Conservation (phyloP, 768 basidiomycete species). For the Rhodosporidiobolus sp. region DNA sequence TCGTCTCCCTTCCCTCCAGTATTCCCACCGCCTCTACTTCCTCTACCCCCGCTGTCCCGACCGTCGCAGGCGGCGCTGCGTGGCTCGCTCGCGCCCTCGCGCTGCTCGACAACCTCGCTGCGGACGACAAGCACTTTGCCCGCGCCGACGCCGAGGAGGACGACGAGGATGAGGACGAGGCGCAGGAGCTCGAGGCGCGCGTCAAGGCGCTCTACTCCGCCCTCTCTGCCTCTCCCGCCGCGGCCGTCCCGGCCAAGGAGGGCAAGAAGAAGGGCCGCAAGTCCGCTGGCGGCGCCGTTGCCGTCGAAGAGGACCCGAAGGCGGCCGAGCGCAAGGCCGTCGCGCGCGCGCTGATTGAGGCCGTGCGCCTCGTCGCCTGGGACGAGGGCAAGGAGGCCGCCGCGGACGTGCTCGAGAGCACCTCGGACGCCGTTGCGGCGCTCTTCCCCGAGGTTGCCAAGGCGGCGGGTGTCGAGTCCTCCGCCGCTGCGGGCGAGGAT, state of each 20-base stretch:
- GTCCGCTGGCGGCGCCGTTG: not conserved
- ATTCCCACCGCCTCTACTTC: not conserved
- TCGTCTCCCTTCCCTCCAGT: constrained; percentile 53
- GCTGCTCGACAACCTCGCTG: constrained; percentile 36
- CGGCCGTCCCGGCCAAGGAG: not conserved
- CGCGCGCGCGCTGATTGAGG: constrained; percentile 34
- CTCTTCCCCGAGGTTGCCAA: constrained; percentile 52
- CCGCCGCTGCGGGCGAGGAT: constrained; percentile 9
- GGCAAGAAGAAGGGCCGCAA: constrained; percentile 8
- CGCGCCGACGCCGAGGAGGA: constrained; percentile 17
- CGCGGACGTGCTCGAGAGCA: constrained; percentile 63
- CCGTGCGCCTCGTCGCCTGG: constrained; percentile 68
- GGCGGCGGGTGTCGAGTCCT: no score
- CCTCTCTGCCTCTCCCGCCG: not conserved
- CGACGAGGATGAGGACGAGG: constrained; percentile 46
- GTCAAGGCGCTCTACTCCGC: constrained; percentile 40
- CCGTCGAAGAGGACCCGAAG: not conserved
- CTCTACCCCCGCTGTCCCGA: not conserved
- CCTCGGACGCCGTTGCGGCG: constrained; percentile 57
- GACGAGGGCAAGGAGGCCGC: constrained; percentile 62
- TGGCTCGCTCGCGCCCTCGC: constrained; percentile 37
- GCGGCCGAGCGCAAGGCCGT: constrained; percentile 7
- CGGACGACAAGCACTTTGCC: constrained; percentile 39
- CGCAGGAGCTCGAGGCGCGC: constrained; percentile 53
- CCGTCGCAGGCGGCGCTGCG: constrained; percentile 3